Evolutionary conservation across 2,329 filamentous ascomycete genomes (phyloP), one percentile per base, ranked within the genome.

Genomic region (Colletotrichum spinosum): DNA sequence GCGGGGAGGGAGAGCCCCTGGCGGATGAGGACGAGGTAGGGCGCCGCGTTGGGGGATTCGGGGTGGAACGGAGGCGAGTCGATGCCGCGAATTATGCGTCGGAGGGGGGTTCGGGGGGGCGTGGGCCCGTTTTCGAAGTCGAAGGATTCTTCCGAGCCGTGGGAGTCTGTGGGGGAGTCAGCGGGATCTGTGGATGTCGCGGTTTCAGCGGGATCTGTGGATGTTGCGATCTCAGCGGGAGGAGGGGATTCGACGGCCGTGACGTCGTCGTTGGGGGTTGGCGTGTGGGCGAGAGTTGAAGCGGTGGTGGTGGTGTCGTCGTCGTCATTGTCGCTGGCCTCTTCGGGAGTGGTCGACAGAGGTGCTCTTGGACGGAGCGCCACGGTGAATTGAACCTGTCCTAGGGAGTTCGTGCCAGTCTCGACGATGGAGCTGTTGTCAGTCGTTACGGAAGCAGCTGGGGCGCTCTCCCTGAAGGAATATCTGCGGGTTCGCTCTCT

Each of bases 1-100:
- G 17, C 5, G 6, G 67, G 59, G 3, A 72, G 52, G 38, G 57
- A 57, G 61, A 72, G 57, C 6, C 55, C 56, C 1, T 39, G 13
- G 35, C 56, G 45, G 61, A 72, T 69, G 25, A 70, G 35, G 41
- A 15, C 35, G 9, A 68, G 58, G 11, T 42, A 35, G 1, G 4
- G 11, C 15, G 45, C 15, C 13, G 58, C 53, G 33, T 48, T 55
- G 6, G 55, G 17, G 25, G 55, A 15, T 38, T 53, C 6, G 4
- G 54, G 58, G 10, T 25, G 60, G 46, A 55, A 68, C 11, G 64
- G 60, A 17, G 60, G 64, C 10, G 50, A 11, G 41, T 44, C 48
- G 33, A 49, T 33, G 12, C 55, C 45, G 9, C 17, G 54, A n/a
- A 9, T 44, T 10, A 53, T 9, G 15, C 41, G 58, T 13, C 8